These are phyloP conservation scores for Neobulgaria alba DNA, from an alignment of 2,329 filamentous ascomycete genomes.

Conservation along the genomic window DNA sequence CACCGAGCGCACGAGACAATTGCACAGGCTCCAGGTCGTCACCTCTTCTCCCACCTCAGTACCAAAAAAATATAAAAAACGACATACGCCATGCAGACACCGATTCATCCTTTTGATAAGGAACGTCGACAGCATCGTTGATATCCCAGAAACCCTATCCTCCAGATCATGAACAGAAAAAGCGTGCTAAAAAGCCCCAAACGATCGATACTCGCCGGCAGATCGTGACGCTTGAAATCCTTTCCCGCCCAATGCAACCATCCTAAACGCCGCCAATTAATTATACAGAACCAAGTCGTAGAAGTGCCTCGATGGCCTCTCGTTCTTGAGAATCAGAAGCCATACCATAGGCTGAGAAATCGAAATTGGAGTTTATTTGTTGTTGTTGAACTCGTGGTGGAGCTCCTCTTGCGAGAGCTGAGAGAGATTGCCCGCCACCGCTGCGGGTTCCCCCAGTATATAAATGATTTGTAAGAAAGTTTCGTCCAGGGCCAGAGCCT, in stretches of 20 bases:
- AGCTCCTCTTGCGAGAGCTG: slow-evolving; percentile 25
- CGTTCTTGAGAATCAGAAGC: slow-evolving; percentile 62
- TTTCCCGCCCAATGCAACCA: slow-evolving; percentile 19
- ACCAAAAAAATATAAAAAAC: slow-evolving; percentile 10
- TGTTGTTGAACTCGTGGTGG: slow-evolving; percentile 16
- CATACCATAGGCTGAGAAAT: slow-evolving; percentile 36
- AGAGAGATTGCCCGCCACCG: slow-evolving; percentile 28
- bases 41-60: slow-evolving; percentile 6
- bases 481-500: slow-evolving; percentile 42
- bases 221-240: slow-evolving; percentile 22
- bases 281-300: slow-evolving; percentile 73
- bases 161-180: slow-evolving; percentile 19
- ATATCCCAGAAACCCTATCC: slow-evolving; percentile 18
- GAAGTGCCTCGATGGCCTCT: slow-evolving; percentile 71
- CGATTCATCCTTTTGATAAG: slow-evolving; percentile 18
- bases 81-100: slow-evolving; percentile 19
- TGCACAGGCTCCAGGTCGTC: slow-evolving; percentile 26
- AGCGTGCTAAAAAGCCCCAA: slow-evolving; percentile 21
- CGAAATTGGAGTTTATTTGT: slow-evolving; percentile 38
- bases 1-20: slow-evolving; percentile 27
- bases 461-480: slow-evolving; percentile 40
- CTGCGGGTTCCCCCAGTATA: slow-evolving; percentile 35
- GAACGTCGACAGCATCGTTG: slow-evolving; percentile 9
- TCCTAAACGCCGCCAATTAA: slow-evolving; percentile 23
- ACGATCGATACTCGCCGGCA: slow-evolving; percentile 29